These are phyloP conservation scores for Eucalyptus erythrocorys DNA, from an alignment of 345 rosid species.

Conservation along the genomic window DNA sequence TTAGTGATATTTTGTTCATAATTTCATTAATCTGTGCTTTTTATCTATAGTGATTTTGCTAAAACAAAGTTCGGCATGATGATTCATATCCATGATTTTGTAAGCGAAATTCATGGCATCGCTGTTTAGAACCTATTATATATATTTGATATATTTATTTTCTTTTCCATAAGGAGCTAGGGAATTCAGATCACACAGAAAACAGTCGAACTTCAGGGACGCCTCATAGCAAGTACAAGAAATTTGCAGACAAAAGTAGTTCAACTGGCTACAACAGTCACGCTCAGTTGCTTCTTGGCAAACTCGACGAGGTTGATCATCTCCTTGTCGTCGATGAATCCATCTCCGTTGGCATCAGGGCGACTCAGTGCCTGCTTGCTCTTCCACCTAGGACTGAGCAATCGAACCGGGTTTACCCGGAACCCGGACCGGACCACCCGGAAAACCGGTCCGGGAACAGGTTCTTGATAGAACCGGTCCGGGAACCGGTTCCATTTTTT, in stretches of 20 bases:
- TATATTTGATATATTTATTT: neutral
- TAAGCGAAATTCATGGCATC: neutral
- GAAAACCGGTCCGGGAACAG: too few relatives aligned
- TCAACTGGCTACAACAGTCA: neutral
- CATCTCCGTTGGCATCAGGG: neutral
- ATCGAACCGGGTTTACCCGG: too few relatives aligned
- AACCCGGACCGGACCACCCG: too few relatives aligned
- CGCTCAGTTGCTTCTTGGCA: constrained; percentile 1
- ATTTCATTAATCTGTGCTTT: neutral
- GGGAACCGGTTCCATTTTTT: too few relatives aligned
- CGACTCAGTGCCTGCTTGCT: neutral
- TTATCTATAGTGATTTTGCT: neutral
- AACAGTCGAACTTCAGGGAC: neutral
- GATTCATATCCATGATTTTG: neutral
- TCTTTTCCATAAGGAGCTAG: neutral
- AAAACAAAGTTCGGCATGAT: neutral
- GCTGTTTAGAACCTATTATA: neutral
- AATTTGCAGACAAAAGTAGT: neutral
- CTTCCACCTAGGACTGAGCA: too few relatives aligned
- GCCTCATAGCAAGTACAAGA: neutral
- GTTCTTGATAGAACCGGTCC: too few relatives aligned
- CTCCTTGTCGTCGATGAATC: constrained; percentile 6
- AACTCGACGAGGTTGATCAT: neutral
- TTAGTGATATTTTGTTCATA: neutral
- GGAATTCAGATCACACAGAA: neutral